These are phyloP conservation scores for Cornus suecica DNA, from an alignment of 148 eudicot species.

Conservation along the genomic window DNA sequence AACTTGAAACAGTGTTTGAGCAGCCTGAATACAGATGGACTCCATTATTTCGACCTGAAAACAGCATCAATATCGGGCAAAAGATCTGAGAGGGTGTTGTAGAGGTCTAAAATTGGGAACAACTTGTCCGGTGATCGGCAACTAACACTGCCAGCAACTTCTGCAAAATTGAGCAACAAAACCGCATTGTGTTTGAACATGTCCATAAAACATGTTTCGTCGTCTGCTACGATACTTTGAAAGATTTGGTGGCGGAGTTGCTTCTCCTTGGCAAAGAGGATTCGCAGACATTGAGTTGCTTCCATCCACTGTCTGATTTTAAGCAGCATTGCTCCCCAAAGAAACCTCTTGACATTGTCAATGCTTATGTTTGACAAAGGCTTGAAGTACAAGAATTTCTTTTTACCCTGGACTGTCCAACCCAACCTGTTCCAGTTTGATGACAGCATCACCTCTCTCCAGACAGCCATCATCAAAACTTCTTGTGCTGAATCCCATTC, in stretches of 20 bases:
- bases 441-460: too few relatives aligned
- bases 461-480: too few relatives aligned
- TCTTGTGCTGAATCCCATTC: too few relatives aligned
- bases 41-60: constrained; percentile 57
- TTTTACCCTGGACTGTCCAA: too few relatives aligned
- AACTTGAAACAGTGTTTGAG: constrained; percentile 63
- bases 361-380: constrained; percentile 59
- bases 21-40: constrained; percentile 63
- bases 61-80: constrained; percentile 67
- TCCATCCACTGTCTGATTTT: constrained; percentile 75
- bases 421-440: too few relatives aligned
- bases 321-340: constrained; percentile 55
- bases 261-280: constrained; percentile 68
- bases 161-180: constrained; percentile 69
- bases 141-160: constrained; percentile 49
- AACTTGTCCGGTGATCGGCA: constrained; percentile 61
- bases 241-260: constrained; percentile 57
- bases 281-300: constrained; percentile 63
- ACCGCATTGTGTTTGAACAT: constrained; percentile 63
- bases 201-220: constrained; percentile 64
- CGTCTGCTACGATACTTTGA: constrained; percentile 37
- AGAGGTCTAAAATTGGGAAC: constrained; percentile 75
- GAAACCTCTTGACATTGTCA: constrained; percentile 52
- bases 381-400: too few relatives aligned
- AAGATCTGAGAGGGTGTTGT: constrained; percentile 61